Evolutionary conservation across 805 yeast genomes (phyloP).

Genomic region (Suhomyces faveliae): DNA sequence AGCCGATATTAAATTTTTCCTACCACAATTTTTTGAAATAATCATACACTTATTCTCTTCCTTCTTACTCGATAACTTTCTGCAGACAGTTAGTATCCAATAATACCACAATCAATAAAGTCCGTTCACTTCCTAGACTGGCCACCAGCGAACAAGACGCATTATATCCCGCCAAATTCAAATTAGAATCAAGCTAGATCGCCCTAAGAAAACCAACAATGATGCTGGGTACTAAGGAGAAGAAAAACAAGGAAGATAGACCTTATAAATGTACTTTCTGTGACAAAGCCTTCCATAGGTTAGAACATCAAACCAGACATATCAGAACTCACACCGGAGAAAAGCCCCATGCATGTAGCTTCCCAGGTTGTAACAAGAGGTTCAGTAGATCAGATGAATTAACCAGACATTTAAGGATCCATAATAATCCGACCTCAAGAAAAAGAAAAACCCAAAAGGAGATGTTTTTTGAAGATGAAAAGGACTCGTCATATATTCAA

Average conservation of each 20-base stretch:
- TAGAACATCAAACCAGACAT: constrained; percentile 78
- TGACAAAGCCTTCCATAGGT: constrained; percentile 68
- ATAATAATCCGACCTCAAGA: constrained; percentile 65
- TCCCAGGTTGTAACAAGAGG: constrained; percentile 65
- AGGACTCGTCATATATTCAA: constrained; percentile 2
- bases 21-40: no score
- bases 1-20: background rate
- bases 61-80: background rate
- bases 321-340: constrained; percentile 81
- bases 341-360: constrained; percentile 74
- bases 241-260: constrained; percentile 22
- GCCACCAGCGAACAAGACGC: background rate
- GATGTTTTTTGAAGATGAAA: constrained; percentile 4
- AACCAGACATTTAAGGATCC: constrained; percentile 71
- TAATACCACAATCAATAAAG: background rate
- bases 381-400: constrained; percentile 73
- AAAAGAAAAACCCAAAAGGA: constrained; percentile 48
- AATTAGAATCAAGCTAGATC: background rate
- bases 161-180: no score
- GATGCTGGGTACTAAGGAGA: constrained; percentile 12
- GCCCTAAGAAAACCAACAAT: background rate
- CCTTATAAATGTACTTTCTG: constrained; percentile 78
- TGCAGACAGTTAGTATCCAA: background rate
- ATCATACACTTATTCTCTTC: background rate
- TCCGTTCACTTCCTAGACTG: background rate